These are phyloP conservation scores for Leccinum subtestaceum DNA, from an alignment of 768 basidiomycete genomes.

Conservation along the genomic window DNA sequence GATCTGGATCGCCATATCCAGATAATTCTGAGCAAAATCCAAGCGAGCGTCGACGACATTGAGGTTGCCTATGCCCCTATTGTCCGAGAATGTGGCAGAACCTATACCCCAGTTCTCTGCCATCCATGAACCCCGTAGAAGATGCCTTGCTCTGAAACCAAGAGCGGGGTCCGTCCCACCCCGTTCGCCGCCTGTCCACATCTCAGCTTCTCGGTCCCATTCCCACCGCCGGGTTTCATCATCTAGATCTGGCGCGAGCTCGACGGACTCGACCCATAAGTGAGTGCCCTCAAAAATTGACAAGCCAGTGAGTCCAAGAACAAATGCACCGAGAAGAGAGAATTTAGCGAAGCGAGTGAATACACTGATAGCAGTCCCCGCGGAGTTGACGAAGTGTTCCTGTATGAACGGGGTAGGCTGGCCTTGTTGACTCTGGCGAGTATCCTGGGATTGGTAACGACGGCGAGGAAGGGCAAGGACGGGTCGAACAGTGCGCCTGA, in stretches of 20 bases:
- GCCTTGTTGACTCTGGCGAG: constrained; percentile 3
- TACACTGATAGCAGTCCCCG: constrained; percentile 41
- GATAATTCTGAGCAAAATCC: constrained; percentile 51
- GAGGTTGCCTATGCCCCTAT: constrained; percentile 36
- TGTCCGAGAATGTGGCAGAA: constrained; percentile 36
- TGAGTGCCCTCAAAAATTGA: constrained; percentile 57
- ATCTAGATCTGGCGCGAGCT: constrained; percentile 46
- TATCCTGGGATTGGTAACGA: constrained; percentile 19
- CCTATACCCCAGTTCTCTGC: constrained; percentile 62
- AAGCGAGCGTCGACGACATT: constrained; percentile 54
- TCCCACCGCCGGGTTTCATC: constrained; percentile 57
- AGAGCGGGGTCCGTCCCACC: constrained; percentile 76
- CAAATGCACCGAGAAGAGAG: constrained; percentile 44
- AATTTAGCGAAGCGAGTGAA: constrained; percentile 49
- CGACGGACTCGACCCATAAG: constrained; percentile 60
- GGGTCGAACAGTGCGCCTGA: constrained; percentile 8
- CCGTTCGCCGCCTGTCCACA: constrained; percentile 55
- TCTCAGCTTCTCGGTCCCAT: constrained; percentile 62
- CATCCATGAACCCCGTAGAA: constrained; percentile 70
- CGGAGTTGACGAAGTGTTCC: constrained; percentile 35
- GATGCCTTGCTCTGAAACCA: constrained; percentile 57
- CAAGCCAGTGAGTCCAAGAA: constrained; percentile 42
- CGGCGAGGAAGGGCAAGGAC: constrained; percentile 3
- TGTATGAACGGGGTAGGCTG: constrained; percentile 20
- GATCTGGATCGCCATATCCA: constrained; percentile 47